Conservation (phyloP, 331 rosid species). For the Acacia concinna region DNA sequence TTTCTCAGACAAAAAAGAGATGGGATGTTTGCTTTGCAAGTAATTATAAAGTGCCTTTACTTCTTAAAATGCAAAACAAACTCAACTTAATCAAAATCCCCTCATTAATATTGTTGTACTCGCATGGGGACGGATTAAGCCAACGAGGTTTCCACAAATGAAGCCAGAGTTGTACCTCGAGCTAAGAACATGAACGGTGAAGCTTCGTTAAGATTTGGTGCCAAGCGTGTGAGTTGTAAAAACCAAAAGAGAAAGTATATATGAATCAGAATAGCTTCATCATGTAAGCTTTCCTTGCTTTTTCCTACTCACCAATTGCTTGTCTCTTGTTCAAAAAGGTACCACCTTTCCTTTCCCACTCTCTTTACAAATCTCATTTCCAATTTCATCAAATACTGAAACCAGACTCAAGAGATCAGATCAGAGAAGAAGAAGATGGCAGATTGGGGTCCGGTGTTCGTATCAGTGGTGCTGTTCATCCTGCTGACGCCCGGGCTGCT, state of each 20-base stretch:
- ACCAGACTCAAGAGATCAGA: conserved; percentile 8
- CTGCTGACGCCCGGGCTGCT: conserved; percentile 81
- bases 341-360: conserved; percentile 28
- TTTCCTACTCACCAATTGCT: conserved; percentile 50
- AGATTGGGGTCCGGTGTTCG: conserved; percentile 87
- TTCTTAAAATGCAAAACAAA: background rate
- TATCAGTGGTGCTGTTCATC: conserved; percentile 72
- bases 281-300: conserved; percentile 32
- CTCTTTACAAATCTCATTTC: conserved; percentile 14
- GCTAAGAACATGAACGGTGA: background rate
- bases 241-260: background rate
- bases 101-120: background rate
- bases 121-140: background rate
- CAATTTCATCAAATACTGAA: background rate
- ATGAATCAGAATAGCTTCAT: conserved; percentile 59
- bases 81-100: background rate
- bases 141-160: background rate
- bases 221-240: conserved; percentile 24
- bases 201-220: conserved; percentile 2
- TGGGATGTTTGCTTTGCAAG: conserved; percentile 36
- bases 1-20: background rate
- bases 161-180: background rate
- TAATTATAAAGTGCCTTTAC: conserved; percentile 29
- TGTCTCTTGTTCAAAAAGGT: conserved; percentile 43
- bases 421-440: conserved; percentile 43